Conservation (phyloP, 345 rosid genomes). For the Hibiscus syriacus region DNA sequence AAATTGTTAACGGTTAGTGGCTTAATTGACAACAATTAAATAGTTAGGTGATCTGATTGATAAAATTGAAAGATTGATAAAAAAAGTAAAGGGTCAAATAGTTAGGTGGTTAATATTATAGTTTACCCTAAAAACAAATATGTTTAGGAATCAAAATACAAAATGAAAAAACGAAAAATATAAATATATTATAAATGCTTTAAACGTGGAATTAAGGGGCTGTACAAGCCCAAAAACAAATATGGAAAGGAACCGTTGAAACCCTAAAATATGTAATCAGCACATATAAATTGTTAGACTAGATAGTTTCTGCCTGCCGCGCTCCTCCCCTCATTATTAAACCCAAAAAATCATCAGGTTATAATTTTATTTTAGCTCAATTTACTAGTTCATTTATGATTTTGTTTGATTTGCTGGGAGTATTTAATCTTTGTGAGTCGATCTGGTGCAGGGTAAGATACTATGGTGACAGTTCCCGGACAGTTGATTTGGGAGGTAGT, state of each 20-base stretch:
- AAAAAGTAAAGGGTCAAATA: too few species aligned
- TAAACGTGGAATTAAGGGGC: background rate
- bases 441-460: slow-evolving; percentile 7
- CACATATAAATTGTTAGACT: background rate
- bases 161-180: too few species aligned
- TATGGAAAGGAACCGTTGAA: background rate
- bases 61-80: too few species aligned
- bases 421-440: background rate
- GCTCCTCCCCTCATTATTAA: background rate
- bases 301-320: background rate
- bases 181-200: too few species aligned
- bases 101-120: too few species aligned
- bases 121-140: too few species aligned
- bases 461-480: slow-evolving; percentile 65
- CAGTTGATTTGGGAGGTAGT: slow-evolving; percentile 77
- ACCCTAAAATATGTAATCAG: background rate
- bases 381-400: background rate
- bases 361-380: background rate
- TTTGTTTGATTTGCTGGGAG: background rate
- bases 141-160: too few species aligned
- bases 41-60: too few species aligned
- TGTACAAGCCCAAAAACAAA: background rate
- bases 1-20: too few species aligned
- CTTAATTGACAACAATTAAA: too few species aligned
- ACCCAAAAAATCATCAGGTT: background rate